phyloP scores from a whole-genome alignment of 805 yeast species.

The Phaffomyces opuntiae region DNA sequence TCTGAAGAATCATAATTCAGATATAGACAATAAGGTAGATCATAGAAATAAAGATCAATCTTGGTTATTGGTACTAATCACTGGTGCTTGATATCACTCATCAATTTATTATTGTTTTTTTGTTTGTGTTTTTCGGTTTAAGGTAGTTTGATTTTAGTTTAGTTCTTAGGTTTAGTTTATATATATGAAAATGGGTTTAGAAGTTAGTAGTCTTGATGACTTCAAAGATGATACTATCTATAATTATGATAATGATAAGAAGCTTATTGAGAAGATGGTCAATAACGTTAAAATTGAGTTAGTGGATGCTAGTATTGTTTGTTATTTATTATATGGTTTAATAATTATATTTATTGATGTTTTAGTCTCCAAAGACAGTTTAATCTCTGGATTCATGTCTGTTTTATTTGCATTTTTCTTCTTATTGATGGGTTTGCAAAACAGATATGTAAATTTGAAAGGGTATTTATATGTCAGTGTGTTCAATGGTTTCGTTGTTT shows the following conservation, averaged over 20 bases:
- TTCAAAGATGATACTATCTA: background rate
- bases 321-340: background rate
- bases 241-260: background rate
- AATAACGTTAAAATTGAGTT: slow-evolving; percentile 1
- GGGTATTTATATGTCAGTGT: background rate
- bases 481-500: background rate
- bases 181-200: background rate
- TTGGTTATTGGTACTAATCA: slow-evolving; percentile 21
- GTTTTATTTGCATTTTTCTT: slow-evolving; percentile 2
- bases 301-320: background rate
- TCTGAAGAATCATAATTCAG: background rate
- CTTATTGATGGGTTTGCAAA: background rate
- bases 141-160: too few relatives aligned
- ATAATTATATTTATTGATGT: background rate
- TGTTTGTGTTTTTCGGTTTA: background rate
- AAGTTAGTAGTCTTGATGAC: background rate
- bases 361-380: background rate
- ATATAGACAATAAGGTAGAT: too few relatives aligned
- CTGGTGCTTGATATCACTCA: slow-evolving; percentile 12
- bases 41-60: slow-evolving; percentile 18
- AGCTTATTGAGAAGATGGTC: background rate
- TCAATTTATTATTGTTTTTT: background rate
- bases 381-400: slow-evolving; percentile 2
- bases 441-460: background rate
- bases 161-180: background rate